Percentiles rank a stretch among this genome's conserved stretches.
phyloP scores from a whole-genome alignment of 257 asterid species.

The Cynanchum wilfordii region DNA sequence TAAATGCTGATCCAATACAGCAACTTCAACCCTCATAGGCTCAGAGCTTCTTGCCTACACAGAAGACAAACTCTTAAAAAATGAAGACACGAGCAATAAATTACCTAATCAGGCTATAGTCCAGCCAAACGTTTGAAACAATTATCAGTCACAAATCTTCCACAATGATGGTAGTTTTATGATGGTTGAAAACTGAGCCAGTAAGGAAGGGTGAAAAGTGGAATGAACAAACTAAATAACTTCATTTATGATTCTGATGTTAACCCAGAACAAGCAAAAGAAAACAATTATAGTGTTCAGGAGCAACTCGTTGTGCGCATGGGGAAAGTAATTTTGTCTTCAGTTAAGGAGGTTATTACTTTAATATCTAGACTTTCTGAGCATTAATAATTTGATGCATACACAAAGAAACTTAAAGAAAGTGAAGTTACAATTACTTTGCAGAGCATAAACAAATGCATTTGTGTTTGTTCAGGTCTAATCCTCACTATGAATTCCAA shows the following conservation, averaged over 20 bases:
- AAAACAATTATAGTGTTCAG: neutral
- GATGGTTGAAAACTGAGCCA: neutral
- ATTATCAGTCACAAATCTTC: neutral
- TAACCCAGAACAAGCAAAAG: neutral
- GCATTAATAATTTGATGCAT: neutral
- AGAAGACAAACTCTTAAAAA: neutral
- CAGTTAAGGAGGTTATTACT: neutral
- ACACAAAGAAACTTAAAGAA: neutral
- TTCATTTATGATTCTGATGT: neutral
- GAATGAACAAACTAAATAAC: neutral
- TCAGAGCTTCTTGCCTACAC: constrained; percentile 65
- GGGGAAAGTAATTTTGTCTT: neutral
- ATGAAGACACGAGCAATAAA: constrained; percentile 2
- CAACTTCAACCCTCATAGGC: constrained; percentile 62
- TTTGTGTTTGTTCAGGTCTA: neutral
- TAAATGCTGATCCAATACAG: constrained; percentile 64
- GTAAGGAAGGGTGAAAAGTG: neutral
- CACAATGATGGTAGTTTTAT: neutral
- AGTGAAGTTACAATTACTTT: neutral
- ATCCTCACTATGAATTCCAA: too few relatives aligned
- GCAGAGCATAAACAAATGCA: neutral
- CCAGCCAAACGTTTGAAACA: neutral
- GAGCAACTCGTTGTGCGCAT: neutral
- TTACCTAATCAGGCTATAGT: neutral
- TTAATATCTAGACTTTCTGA: neutral